Evolutionary conservation across 176 grass and related monocot genomes (phyloP).

Genomic region (Avena eriantha): DNA sequence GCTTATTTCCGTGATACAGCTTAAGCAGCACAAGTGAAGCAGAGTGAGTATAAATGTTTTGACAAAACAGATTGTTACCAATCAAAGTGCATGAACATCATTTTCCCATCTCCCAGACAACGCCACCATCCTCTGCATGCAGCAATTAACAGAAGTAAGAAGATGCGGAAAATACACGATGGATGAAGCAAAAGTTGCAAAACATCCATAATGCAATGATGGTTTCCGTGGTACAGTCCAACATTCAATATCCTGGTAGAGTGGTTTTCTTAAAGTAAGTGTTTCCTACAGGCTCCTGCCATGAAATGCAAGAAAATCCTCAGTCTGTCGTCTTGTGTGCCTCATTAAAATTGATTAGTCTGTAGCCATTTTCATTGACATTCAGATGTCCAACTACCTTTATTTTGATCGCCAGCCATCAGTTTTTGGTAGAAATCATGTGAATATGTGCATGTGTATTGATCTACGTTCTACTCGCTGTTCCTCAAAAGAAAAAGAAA

Average conservation of each 20-base stretch:
- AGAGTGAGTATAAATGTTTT: neutral
- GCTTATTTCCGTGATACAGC: neutral
- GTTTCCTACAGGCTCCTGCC: neutral
- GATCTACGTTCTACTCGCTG: neutral
- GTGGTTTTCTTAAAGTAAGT: neutral
- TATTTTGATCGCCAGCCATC: no score
- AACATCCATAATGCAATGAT: neutral
- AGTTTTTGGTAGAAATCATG: neutral
- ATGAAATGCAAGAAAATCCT: constrained; percentile 8
- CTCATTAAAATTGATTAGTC: no score
- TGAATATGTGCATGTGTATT: neutral
- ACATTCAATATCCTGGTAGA: neutral
- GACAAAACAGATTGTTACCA: neutral
- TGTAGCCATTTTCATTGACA: no score
- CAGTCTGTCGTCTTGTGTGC: no score
- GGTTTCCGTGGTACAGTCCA: neutral
- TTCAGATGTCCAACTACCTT: no score
- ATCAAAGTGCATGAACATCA: constrained; percentile 34
- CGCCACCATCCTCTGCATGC: constrained; percentile 78
- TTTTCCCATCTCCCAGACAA: constrained; percentile 79
- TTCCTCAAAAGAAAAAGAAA: neutral
- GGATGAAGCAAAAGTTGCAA: constrained; percentile 27
- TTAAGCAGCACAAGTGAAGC: neutral
- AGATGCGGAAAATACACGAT: constrained; percentile 21
- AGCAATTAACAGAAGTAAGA: constrained; percentile 46